phyloP scores from a whole-genome alignment of 2,329 filamentous ascomycete species.

The Eutypa lata region DNA sequence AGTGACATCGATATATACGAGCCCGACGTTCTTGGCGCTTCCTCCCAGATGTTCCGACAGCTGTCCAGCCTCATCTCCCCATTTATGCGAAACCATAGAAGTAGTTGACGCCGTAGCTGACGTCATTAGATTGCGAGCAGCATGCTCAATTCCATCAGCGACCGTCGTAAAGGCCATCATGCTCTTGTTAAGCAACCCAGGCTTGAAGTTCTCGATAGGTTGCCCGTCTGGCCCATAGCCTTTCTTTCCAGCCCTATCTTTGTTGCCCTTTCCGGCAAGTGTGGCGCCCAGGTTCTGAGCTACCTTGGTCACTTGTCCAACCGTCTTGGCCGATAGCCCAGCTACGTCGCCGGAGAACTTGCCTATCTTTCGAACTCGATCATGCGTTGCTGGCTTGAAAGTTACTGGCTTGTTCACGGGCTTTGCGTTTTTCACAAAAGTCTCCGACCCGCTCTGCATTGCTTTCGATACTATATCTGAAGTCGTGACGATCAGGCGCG shows the following conservation, averaged over 20 bases:
- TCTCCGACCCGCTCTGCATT: slow-evolving; percentile 73
- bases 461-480: slow-evolving; percentile 76
- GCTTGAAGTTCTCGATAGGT: slow-evolving; percentile 68
- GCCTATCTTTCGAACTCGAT: slow-evolving; percentile 83
- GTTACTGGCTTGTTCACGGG: slow-evolving; percentile 78
- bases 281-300: slow-evolving; percentile 87
- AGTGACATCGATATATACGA: slow-evolving; percentile 95
- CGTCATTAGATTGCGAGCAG: slow-evolving; percentile 72
- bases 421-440: slow-evolving; percentile 75
- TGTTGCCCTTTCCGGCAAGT: slow-evolving; percentile 60
- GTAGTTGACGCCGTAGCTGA: slow-evolving; percentile 76
- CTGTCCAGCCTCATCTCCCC: slow-evolving; percentile 79
- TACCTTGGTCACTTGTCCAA: slow-evolving; percentile 76
- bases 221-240: slow-evolving; percentile 70
- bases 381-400: slow-evolving; percentile 81
- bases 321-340: slow-evolving; percentile 77
- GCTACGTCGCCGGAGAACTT: slow-evolving; percentile 79
- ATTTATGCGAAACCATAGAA: slow-evolving; percentile 84
- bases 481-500: slow-evolving; percentile 85
- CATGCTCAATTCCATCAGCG: slow-evolving; percentile 88
- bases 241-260: slow-evolving; percentile 48
- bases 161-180: slow-evolving; percentile 96
- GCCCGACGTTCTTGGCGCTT: slow-evolving; percentile 90
- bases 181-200: slow-evolving; percentile 89
- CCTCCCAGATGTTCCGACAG: slow-evolving; percentile 74